Percentiles rank a stretch among this genome's conserved stretches.
Evolutionary conservation across 2,329 filamentous ascomycete species (phyloP).

Genomic region (Colletotrichum nymphaeae): DNA sequence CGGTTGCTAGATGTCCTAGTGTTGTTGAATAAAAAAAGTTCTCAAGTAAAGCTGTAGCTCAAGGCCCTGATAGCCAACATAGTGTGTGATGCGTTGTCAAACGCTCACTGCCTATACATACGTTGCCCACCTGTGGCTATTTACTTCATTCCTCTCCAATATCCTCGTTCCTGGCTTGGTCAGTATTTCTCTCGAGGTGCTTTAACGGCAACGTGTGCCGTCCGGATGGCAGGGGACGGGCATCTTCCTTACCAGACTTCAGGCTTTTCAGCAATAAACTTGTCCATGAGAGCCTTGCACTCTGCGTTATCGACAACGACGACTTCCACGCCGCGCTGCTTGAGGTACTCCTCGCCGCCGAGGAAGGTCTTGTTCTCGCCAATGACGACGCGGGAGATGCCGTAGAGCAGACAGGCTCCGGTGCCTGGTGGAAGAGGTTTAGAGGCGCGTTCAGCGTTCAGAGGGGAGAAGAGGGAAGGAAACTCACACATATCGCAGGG

Average conservation of each 20-base stretch:
- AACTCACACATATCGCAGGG: conserved; percentile 79
- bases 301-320: conserved; percentile 75
- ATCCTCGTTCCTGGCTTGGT: conserved; percentile 27
- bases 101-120: background rate
- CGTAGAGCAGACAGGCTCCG: conserved; percentile 81
- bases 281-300: conserved; percentile 76
- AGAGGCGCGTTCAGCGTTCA: background rate
- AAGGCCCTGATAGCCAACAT: background rate
- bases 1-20: conserved; percentile 21
- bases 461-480: background rate
- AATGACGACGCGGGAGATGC: conserved; percentile 78
- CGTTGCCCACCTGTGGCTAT: background rate
- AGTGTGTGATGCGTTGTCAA: background rate
- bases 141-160: conserved; percentile 28
- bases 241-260: conserved; percentile 71
- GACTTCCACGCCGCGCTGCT: conserved; percentile 76
- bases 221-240: background rate
- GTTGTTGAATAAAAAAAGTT: conserved; percentile 36
- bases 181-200: background rate
- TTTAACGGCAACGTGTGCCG: too few species aligned
- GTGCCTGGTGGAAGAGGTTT: conserved; percentile 53
- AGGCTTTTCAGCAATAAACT: conserved; percentile 78
- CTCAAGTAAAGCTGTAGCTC: background rate
- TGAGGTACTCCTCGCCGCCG: conserved; percentile 78
- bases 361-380: conserved; percentile 82